Conservation (phyloP, 768 basidiomycete species). For the Agaricus subrufescens region DNA sequence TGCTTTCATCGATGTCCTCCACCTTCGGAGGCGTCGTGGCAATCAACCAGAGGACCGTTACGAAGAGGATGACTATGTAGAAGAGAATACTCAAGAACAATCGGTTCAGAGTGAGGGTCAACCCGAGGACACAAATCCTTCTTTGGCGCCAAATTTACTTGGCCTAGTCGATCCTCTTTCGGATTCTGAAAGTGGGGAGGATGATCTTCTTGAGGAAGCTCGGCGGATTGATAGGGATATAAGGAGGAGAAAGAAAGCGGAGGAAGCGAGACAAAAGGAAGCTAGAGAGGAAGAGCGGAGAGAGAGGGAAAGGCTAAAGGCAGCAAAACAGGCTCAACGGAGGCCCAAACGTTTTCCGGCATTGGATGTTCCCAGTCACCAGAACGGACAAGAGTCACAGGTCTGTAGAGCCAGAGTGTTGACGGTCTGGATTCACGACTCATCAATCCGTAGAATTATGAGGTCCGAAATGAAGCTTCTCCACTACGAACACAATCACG, state of each 20-base stretch:
- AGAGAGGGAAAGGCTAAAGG: slow-evolving; percentile 1
- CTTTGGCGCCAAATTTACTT: not conserved
- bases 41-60: slow-evolving; percentile 6
- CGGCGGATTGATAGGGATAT: slow-evolving; percentile 2
- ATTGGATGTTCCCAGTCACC: not conserved
- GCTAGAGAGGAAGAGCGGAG: not conserved
- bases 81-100: slow-evolving; percentile 7
- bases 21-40: not conserved
- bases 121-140: not conserved
- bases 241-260: slow-evolving; percentile 1
- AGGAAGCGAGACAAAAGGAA: not conserved
- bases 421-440: not conserved
- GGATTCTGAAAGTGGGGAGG: slow-evolving; percentile 5
- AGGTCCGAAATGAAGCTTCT: not conserved
- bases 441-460: not conserved
- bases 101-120: not conserved
- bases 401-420: not conserved
- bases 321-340: not conserved
- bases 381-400: not conserved
- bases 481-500: not conserved
- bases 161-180: slow-evolving; percentile 2
- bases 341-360: not conserved
- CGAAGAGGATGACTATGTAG: slow-evolving; percentile 2
- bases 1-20: slow-evolving; percentile 7
- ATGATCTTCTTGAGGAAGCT: slow-evolving; percentile 8